Evolutionary conservation across 768 basidiomycete genomes (phyloP).

Genomic region (Psilocybe sp.): DNA sequence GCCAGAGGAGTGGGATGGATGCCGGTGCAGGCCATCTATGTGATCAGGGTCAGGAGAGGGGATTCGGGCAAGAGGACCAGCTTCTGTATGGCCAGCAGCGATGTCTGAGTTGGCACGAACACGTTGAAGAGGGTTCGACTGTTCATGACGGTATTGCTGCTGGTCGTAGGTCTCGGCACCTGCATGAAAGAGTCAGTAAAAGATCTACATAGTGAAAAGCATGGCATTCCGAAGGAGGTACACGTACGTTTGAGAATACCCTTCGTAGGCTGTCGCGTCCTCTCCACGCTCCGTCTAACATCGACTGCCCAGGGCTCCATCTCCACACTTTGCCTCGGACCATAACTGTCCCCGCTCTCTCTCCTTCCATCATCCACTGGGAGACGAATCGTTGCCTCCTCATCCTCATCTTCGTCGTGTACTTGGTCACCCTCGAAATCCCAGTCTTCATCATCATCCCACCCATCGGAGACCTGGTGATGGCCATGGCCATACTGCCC

Average conservation of each 20-base stretch:
- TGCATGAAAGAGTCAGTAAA: slow-evolving; percentile 22
- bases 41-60: slow-evolving; percentile 84
- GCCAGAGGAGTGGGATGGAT: slow-evolving; percentile 52
- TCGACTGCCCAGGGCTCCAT: slow-evolving; percentile 75
- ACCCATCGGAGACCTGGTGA: slow-evolving; percentile 45
- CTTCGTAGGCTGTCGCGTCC: slow-evolving; percentile 60
- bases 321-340: slow-evolving; percentile 12
- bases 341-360: slow-evolving; percentile 36
- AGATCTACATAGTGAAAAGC: background rate
- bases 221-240: slow-evolving; percentile 3
- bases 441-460: slow-evolving; percentile 82
- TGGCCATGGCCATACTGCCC: slow-evolving; percentile 6
- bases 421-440: slow-evolving; percentile 55
- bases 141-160: slow-evolving; percentile 48
- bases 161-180: slow-evolving; percentile 73
- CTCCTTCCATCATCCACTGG: slow-evolving; percentile 46
- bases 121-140: slow-evolving; percentile 42
- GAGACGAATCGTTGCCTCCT: slow-evolving; percentile 68
- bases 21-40: slow-evolving; percentile 82
- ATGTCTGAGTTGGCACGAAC: slow-evolving; percentile 83
- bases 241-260: slow-evolving; percentile 89
- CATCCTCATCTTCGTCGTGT: slow-evolving; percentile 69
- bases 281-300: slow-evolving; percentile 70
- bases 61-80: slow-evolving; percentile 78
- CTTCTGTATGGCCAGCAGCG: slow-evolving; percentile 46